These are phyloP conservation scores for Carpinus viminea DNA, from an alignment of 306 rosid species.

Conservation along the genomic window DNA sequence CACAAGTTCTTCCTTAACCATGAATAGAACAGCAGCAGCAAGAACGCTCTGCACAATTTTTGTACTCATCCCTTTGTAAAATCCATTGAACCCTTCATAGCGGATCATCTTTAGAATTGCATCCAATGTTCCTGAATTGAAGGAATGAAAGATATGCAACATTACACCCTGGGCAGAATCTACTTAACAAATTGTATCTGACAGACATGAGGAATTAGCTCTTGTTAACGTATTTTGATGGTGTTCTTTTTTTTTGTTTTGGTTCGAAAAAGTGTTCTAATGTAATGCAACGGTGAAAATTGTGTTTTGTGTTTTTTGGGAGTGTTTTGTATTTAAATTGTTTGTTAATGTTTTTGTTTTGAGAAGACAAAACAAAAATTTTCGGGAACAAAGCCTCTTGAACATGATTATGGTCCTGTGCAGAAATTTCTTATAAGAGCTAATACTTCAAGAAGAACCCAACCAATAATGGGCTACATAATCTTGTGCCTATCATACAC, in stretches of 20 bases:
- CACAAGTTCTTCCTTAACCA: constrained; percentile 93
- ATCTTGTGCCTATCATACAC: constrained; percentile 3
- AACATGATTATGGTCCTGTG: background rate
- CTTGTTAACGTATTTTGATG: no score
- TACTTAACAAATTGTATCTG: background rate
- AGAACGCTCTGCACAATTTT: constrained; percentile 90
- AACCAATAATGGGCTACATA: background rate
- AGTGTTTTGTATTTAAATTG: no score
- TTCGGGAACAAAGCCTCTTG: no score
- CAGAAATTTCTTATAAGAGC: background rate
- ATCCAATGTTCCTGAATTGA: constrained; percentile 75
- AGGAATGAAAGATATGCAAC: constrained; percentile 8
- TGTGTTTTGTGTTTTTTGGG: no score
- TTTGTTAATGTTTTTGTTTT: no score
- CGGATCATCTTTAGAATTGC: constrained; percentile 85
- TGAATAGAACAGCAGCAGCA: constrained; percentile 95
- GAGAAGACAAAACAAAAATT: no score
- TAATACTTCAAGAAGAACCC: background rate
- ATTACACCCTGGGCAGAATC: background rate
- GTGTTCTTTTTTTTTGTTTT: no score
- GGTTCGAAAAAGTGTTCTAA: no score
- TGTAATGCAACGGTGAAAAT: no score
- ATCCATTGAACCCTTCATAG: constrained; percentile 77
- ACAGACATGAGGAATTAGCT: background rate
- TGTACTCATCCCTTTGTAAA: constrained; percentile 94